Evolutionary conservation across 2,329 filamentous ascomycete species (phyloP), one percentile per base, ranked within the genome.

Genomic region (Gnomoniopsis sp.): DNA sequence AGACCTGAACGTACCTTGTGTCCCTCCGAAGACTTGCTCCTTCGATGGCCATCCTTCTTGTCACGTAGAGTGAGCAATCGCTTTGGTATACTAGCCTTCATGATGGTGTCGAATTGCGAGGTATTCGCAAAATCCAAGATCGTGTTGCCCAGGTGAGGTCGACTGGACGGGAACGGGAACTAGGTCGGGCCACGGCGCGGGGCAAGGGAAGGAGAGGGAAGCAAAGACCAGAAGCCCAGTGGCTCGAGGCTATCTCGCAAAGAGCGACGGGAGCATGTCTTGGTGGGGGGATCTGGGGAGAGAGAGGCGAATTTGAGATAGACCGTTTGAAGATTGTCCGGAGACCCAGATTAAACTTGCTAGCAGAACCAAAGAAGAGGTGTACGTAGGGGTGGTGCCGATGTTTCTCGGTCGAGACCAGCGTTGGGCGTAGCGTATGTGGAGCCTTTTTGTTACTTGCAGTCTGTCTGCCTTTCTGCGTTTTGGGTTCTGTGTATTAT

Each of bases 11-110:
- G 60, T 72, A 84, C 83, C 77, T 82, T 85, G 62, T 77, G 77
- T 23, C 74, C 71, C 57, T 85, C 81, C 21, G 78, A 77, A 49
- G 83, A 85, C 66, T 81, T 84, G 67, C 77, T 79, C 60, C 82
- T 79, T 59, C 76, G 77, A 64, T 84, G 80, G 41, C 70, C 65
- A 60, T 75, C 78, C 71, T 79, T 79, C 74, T 84, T 56, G 67
- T 90, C 88, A 65, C 88, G 84, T 65, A 88, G 79, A 72, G 84
- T 89, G 61, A 90, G 84, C 70, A 91, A 87, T 67, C 88, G 86
- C 69, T 83, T 86, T 51, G 80, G 79, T 60, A 82, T 74, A 63
- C 78, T 68, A 49, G 68, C 73, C 73, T 82, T 84, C 78, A 84
- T 84, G 68, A 65, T 78, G 68, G 61, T 64, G 56, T 36, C 50